Percentiles rank a stretch among this genome's conserved stretches.
phyloP scores from a whole-genome alignment of 345 rosid genomes.

The Durio zibethinus region DNA sequence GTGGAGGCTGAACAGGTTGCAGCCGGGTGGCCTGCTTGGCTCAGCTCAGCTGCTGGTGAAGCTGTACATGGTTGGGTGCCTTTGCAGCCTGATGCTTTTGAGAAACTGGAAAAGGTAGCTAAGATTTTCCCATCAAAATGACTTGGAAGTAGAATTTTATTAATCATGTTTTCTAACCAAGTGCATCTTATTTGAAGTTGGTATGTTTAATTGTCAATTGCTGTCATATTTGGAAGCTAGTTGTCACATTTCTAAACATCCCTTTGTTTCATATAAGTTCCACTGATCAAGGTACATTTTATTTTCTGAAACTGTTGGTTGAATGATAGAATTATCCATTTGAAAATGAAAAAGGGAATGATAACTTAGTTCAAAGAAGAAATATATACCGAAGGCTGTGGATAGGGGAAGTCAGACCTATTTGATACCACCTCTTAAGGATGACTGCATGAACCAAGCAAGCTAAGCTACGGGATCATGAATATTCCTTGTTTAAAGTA shows the following conservation, averaged over 20 bases:
- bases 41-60: constrained; percentile 58
- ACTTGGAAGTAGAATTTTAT: background rate
- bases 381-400: too few species aligned
- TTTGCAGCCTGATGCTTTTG: constrained; percentile 58
- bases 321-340: background rate
- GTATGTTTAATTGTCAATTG: background rate
- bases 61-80: constrained; percentile 78
- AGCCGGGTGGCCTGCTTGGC: constrained; percentile 85
- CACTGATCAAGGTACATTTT: background rate
- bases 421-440: too few species aligned
- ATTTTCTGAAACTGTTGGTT: background rate
- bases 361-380: background rate
- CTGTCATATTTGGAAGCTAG: background rate
- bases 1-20: constrained; percentile 59
- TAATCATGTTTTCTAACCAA: background rate
- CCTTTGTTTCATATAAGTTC: background rate
- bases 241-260: background rate
- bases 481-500: too few species aligned
- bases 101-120: constrained; percentile 73
- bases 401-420: too few species aligned
- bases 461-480: too few species aligned
- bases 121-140: background rate
- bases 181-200: background rate
- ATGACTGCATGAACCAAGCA: too few species aligned
- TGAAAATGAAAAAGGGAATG: background rate